Conservation (phyloP, 2,329 filamentous ascomycete genomes). For the Sclerotinia glacialis region DNA sequence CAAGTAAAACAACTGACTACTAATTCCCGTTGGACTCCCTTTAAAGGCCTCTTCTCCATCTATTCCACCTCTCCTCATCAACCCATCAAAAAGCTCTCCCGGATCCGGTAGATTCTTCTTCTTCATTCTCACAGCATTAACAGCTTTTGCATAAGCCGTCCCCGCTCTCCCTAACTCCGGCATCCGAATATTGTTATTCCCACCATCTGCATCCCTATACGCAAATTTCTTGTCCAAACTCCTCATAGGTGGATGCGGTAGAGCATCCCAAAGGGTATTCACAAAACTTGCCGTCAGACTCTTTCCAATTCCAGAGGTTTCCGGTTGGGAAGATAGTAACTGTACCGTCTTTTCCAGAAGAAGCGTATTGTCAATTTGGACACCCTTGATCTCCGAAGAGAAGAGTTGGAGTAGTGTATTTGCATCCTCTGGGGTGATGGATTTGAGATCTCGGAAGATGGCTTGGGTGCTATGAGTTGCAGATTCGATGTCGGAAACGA, state of each 20-base stretch:
- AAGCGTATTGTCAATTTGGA: conserved; percentile 71
- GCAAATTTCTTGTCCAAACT: conserved; percentile 61
- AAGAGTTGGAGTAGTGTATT: conserved; percentile 60
- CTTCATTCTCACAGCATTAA: conserved; percentile 56
- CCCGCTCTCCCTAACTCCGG: conserved; percentile 65
- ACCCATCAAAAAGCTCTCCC: conserved; percentile 51
- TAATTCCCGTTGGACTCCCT: conserved; percentile 44
- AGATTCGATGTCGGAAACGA: conserved; percentile 13
- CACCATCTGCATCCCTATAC: conserved; percentile 65
- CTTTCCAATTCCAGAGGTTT: conserved; percentile 4
- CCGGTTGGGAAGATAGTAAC: conserved; percentile 26
- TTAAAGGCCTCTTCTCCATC: not conserved
- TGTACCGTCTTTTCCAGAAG: conserved; percentile 68
- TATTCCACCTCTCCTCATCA: conserved; percentile 56
- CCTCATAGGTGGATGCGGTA: conserved; percentile 70
- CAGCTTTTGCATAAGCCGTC: conserved; percentile 62
- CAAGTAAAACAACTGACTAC: conserved; percentile 47
- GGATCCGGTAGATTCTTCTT: conserved; percentile 63
- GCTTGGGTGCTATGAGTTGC: conserved; percentile 14
- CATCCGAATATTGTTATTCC: conserved; percentile 48
- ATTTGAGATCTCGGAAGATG: conserved; percentile 43
- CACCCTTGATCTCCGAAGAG: conserved; percentile 59
- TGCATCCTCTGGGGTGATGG: conserved; percentile 46
- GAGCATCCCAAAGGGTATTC: conserved; percentile 64
- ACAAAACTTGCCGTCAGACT: conserved; percentile 64